These are phyloP conservation scores for Gynochthodes officinalis DNA, from an alignment of 257 asterid genomes.

Conservation along the genomic window DNA sequence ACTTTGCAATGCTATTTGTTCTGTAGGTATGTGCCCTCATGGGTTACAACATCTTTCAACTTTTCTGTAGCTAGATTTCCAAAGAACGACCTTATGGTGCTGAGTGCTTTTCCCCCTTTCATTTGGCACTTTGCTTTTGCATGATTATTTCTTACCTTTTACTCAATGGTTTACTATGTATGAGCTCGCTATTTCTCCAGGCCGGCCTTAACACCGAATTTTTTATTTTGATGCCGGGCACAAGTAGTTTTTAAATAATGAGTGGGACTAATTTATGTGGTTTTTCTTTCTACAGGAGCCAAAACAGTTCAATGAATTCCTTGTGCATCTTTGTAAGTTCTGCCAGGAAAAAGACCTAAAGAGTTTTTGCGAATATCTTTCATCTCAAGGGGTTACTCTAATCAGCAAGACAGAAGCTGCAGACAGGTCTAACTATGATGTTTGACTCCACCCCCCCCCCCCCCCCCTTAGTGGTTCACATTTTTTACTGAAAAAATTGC, in stretches of 20 bases:
- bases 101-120: not conserved
- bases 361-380: slow-evolving; percentile 46
- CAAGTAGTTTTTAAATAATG: not conserved
- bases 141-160: not conserved
- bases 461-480: too few relatives aligned
- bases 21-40: not conserved
- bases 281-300: slow-evolving; percentile 57
- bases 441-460: too few relatives aligned
- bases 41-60: not conserved
- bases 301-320: slow-evolving; percentile 72
- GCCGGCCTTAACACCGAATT: too few relatives aligned
- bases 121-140: not conserved
- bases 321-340: slow-evolving; percentile 46
- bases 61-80: not conserved
- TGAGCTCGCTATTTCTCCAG: not conserved
- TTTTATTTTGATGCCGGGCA: not conserved
- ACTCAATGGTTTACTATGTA: not conserved
- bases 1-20: slow-evolving; percentile 6
- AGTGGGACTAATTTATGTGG: not conserved
- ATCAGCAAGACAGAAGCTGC: slow-evolving; percentile 74
- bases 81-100: not conserved
- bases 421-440: slow-evolving; percentile 55
- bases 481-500: slow-evolving; percentile 12
- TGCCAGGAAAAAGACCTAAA: slow-evolving; percentile 51
- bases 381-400: slow-evolving; percentile 41